Percentiles rank a stretch among this genome's conserved stretches.
Evolutionary conservation across 768 basidiomycete species (phyloP).

Genomic region (Kwoniella dejecticola): DNA sequence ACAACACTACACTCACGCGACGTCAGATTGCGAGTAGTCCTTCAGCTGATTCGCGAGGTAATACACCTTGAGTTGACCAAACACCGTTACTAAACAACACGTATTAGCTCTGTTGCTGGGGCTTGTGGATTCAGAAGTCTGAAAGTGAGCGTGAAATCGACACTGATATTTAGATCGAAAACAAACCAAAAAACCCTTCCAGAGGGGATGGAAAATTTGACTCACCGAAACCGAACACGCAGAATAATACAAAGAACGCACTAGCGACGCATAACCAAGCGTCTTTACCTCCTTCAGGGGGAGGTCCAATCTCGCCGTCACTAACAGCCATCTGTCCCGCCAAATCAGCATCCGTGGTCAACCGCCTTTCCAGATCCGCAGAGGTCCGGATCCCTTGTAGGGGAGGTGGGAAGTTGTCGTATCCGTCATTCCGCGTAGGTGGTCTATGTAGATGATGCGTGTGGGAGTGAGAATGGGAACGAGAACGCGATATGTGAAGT

Average conservation of each 20-base stretch:
- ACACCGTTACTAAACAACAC: slow-evolving; percentile 38
- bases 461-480: not conserved
- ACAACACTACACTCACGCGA: slow-evolving; percentile 47
- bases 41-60: slow-evolving; percentile 41
- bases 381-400: slow-evolving; percentile 21
- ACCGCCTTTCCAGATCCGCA: slow-evolving; percentile 23
- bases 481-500: slow-evolving; percentile 15
- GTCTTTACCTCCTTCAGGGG: slow-evolving; percentile 51
- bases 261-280: slow-evolving; percentile 49
- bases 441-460: slow-evolving; percentile 13
- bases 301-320: slow-evolving; percentile 40
- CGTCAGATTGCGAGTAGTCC: slow-evolving; percentile 33
- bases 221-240: slow-evolving; percentile 50
- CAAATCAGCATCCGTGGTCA: slow-evolving; percentile 34
- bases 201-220: slow-evolving; percentile 4
- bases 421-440: slow-evolving; percentile 32
- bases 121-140: too few relatives aligned
- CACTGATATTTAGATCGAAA: too few relatives aligned
- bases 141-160: too few relatives aligned
- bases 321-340: slow-evolving; percentile 31
- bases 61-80: slow-evolving; percentile 47
- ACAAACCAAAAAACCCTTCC: too few relatives aligned
- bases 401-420: slow-evolving; percentile 40
- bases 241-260: slow-evolving; percentile 47
- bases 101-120: slow-evolving; percentile 1